Evolutionary conservation across 192 early-diverging fungal genomes (phyloP), one percentile per base, ranked within the genome.

Genomic region (Funneliformis mosseae): DNA sequence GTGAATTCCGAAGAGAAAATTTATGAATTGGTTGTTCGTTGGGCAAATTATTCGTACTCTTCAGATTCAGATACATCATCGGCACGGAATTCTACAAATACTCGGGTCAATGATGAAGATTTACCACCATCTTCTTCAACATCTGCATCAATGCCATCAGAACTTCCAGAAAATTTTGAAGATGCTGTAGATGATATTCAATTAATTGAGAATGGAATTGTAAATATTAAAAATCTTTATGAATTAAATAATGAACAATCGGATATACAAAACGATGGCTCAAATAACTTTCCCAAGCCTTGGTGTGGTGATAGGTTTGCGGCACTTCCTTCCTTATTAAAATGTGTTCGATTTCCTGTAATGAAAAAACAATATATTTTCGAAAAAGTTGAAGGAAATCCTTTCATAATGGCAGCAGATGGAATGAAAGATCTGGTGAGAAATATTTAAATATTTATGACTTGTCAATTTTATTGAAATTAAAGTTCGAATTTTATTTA

Each of bases 331-430:
- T 64, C 70, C 8, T 77, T 86, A 64, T 61, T 86, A 9, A 78
- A 84, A 42, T 82, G 82, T 28, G 77, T 86, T 43, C 28, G 81
- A 42, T 86, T 86, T 43, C 85, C 85, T 5, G 23, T 83, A 18
- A 86, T 86, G 72, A 23, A 61, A 28, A 76, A 76, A 23, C 45
- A 74, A n/a, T 84, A 79, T 74, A 72, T 86, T 64, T 33, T 79
- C 10, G 80, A 80, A 41, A 76, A 71, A 21, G 80, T 86, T 59
- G 66, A 69, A 25, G 55, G 78, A 60, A 59, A 72, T 72, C 42
- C 70, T 72, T 14, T 9, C 9, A 46, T 72, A 38, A 72, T 72
- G 70, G 70, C 39, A 42, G 43, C 43, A 25, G 70, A 72, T 10
- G 70, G 39, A 23, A 72, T 72, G 70, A 72, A 72, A 46, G 70